Evolutionary conservation across 78 protist species (phyloP).

Genomic region (Bodo saltans): DNA sequence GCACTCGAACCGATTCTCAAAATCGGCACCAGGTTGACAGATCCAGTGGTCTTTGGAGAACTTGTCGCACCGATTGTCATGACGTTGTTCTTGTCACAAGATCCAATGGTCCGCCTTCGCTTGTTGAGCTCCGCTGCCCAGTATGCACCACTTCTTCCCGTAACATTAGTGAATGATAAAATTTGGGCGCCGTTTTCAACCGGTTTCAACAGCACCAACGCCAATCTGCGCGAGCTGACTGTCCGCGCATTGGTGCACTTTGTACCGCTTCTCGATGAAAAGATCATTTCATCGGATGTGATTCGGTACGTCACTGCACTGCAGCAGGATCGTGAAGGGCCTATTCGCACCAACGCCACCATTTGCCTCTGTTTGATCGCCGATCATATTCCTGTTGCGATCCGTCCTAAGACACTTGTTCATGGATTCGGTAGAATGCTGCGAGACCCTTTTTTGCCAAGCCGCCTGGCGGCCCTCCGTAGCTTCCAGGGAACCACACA

Average conservation of each 20-base stretch:
- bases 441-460: slow-evolving; percentile 41
- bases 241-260: slow-evolving; percentile 38
- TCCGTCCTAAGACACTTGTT: slow-evolving; percentile 22
- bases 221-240: slow-evolving; percentile 44
- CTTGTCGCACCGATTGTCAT: slow-evolving; percentile 20
- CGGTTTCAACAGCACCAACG: slow-evolving; percentile 33
- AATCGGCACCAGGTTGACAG: slow-evolving; percentile 14
- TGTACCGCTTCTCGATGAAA: slow-evolving; percentile 22
- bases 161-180: not conserved
- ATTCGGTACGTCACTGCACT: slow-evolving; percentile 16
- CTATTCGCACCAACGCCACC: slow-evolving; percentile 54
- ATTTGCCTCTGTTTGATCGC: slow-evolving; percentile 56
- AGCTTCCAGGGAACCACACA: slow-evolving; percentile 20
- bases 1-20: slow-evolving; percentile 36
- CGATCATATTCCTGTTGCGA: not conserved
- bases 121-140: not conserved
- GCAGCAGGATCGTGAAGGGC: slow-evolving; percentile 45
- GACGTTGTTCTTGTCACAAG: slow-evolving; percentile 20
- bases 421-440: slow-evolving; percentile 38
- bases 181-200: slow-evolving; percentile 2
- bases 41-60: slow-evolving; percentile 12
- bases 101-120: slow-evolving; percentile 9
- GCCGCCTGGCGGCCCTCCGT: slow-evolving; percentile 10
- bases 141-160: not conserved
- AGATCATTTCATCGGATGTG: slow-evolving; percentile 3